Evolutionary conservation across 805 yeast species (phyloP).

Genomic region (Candida vartiovaarae): DNA sequence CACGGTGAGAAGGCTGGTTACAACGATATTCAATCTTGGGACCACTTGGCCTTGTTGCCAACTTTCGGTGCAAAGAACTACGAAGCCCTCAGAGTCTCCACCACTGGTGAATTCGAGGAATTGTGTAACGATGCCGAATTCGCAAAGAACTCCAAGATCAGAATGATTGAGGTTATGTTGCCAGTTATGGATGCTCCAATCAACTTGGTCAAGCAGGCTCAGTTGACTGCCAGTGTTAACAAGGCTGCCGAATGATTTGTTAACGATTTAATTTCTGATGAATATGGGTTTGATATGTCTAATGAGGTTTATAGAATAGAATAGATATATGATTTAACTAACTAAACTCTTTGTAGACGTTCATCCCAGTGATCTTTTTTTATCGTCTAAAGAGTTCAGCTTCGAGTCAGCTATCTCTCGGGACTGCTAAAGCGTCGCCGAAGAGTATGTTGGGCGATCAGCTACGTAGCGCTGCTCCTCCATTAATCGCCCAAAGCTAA

Average conservation of each 20-base stretch:
- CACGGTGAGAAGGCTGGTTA: constrained; percentile 48
- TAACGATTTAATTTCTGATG: too few relatives aligned
- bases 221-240: constrained; percentile 38
- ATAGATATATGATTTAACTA: not conserved
- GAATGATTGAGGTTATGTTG: constrained; percentile 62
- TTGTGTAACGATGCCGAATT: constrained; percentile 41
- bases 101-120: constrained; percentile 51
- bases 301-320: not conserved
- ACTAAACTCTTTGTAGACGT: too few relatives aligned
- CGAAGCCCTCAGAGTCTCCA: constrained; percentile 47
- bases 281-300: too few relatives aligned
- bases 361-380: too few relatives aligned
- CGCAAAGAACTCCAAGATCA: constrained; percentile 48
- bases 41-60: constrained; percentile 49
- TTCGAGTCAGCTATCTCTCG: too few relatives aligned
- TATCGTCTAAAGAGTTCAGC: too few relatives aligned
- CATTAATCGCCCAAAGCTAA: too few relatives aligned
- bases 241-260: not conserved
- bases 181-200: constrained; percentile 66
- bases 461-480: too few relatives aligned
- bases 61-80: constrained; percentile 43
- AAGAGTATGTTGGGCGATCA: too few relatives aligned
- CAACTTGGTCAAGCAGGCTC: constrained; percentile 60
- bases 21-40: constrained; percentile 65
- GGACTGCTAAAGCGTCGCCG: too few relatives aligned